Percentiles rank a stretch among this genome's conserved stretches.
Conservation (phyloP, 2,329 filamentous ascomycete species). For the Fusarium nelsonii region DNA sequence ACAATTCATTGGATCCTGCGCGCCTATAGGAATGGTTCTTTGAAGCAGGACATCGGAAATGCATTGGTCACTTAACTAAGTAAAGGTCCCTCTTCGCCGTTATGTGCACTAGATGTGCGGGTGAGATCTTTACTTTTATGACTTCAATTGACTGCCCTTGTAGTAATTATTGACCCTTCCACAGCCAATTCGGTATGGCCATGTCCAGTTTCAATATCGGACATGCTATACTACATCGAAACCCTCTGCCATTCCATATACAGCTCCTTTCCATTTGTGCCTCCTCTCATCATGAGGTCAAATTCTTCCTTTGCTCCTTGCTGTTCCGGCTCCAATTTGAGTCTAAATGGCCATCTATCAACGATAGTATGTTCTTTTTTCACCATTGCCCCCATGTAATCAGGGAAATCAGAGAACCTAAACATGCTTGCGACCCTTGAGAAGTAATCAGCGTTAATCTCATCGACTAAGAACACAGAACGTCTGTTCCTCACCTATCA, state of each 20-base stretch:
- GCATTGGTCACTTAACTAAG: too few species aligned
- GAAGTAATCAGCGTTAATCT: not conserved
- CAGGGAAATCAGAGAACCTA: not conserved
- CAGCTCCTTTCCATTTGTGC: not conserved
- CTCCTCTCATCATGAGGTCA: not conserved
- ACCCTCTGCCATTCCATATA: constrained; percentile 22
- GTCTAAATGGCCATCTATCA: constrained; percentile 16
- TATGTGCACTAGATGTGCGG: too few species aligned
- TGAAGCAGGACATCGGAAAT: too few species aligned
- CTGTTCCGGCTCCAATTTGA: constrained; percentile 5
- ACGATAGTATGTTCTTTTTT: constrained; percentile 23
- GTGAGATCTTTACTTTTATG: too few species aligned
- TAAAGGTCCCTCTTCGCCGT: too few species aligned
- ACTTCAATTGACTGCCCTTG: too few species aligned
- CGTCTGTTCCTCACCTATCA: not conserved
- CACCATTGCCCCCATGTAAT: not conserved
- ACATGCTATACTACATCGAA: not conserved
- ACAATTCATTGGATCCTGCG: too few species aligned
- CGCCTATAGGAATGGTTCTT: too few species aligned
- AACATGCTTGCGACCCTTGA: not conserved
- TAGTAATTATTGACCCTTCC: too few species aligned
- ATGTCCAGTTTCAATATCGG: too few species aligned
- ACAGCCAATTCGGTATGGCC: too few species aligned
- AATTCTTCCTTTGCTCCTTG: constrained; percentile 6
- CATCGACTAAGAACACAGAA: not conserved